phyloP scores from a whole-genome alignment of 148 eudicot genomes.

The Amaranthus hypochondriacus region DNA sequence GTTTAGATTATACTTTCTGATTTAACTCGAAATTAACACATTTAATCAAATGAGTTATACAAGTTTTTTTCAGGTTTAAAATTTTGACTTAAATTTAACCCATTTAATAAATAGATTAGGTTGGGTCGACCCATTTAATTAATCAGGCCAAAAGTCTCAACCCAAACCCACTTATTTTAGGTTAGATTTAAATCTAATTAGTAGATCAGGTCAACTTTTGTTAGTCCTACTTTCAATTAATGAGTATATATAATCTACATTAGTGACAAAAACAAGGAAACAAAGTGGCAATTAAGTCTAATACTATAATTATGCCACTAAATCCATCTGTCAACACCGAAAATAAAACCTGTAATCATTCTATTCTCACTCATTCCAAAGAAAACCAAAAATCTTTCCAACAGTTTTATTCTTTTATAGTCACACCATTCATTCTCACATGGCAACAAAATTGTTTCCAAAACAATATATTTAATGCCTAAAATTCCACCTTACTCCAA shows the following conservation, averaged over 20 bases:
- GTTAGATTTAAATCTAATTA: no score
- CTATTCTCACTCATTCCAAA: conserved; percentile 12
- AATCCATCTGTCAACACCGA: conserved; percentile 19
- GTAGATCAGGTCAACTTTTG: no score
- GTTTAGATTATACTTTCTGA: no score
- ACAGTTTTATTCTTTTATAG: not conserved
- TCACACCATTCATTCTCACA: conserved; percentile 10
- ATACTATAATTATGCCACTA: not conserved
- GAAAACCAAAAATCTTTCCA: not conserved
- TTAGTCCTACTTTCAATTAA: no score
- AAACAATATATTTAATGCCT: not conserved
- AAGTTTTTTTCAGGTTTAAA: no score
- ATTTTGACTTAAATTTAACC: no score
- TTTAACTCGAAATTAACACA: no score
- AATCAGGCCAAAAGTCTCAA: no score
- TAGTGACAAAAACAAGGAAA: conserved; percentile 6
- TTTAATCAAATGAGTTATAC: no score
- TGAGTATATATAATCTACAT: not conserved
- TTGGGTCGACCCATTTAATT: no score
- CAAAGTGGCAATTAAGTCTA: not conserved
- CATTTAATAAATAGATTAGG: no score
- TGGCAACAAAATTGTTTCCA: conserved; percentile 4
- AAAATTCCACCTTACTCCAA: not conserved
- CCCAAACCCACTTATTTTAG: no score
- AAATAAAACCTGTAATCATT: conserved; percentile 22